Base-by-base conservation (phyloP, 768 basidiomycete genomes). In the Leccinum truebloodii region DNA sequence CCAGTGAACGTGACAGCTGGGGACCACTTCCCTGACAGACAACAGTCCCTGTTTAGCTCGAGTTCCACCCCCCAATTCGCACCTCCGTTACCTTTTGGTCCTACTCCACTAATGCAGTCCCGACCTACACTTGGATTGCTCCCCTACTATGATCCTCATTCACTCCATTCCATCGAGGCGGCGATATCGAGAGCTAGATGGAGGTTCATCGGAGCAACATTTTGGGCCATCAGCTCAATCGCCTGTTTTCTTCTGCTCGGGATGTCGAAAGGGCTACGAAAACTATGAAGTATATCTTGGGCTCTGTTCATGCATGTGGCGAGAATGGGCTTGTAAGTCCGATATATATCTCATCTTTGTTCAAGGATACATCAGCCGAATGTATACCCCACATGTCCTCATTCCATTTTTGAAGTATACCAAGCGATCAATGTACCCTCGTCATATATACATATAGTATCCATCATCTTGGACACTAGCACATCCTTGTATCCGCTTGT, bases 131-230 rank as follows among this genome's bases (percentile, higher is more conserved):
- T 79, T 50, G 72, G 70, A 26, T 50, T 75, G 13, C 50, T 76
- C 51, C 75, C 75, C 39, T 82, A 68, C 76, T 78, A 82, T 65
- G 81, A 82, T 64, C 80, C 76, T 9, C 73, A 67, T 39, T 79
- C 79, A 26, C 67, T 72, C 22, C 69, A 79, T 59, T 74, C 80
- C 48, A 54, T 78, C 3, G 69, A 70, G 52, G 72, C 71, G 55
- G 81, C 81, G 30, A 65, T 62, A 9, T 59, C 61, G 50, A 71
- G 83, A 28, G 81, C 82, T 35, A 72, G 72, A 51, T 64, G 76
- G 77, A 75, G 82, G 37, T 83, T 83, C 59, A 59, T 78, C n/a
- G 68, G 67, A 57, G 80, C 80, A 6, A 59, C 76, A 18, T 35
- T 76, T 16, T 80, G 79, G 75, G 79, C 75, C 5, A 52, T 77